Base-by-base conservation (phyloP, 1,139 yeast species). In the Kodamaea ohmeri region DNA sequence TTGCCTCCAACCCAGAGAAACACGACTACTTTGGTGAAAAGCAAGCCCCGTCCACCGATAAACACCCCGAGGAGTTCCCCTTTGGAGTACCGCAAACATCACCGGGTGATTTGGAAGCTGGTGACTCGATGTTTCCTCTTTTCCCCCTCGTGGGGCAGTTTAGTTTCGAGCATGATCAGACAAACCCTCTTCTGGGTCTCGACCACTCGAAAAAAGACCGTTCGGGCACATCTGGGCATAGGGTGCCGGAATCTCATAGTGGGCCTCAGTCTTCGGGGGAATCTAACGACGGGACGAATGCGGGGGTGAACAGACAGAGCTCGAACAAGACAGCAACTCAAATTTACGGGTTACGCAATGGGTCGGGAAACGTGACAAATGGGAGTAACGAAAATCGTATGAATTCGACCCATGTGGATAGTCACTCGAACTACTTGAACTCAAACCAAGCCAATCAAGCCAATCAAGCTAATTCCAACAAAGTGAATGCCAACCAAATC, bases 141-240 rank as follows among this genome's bases (percentile, higher is more conserved):
- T 74, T 72, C 40, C 79, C 80, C 0, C 57, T 76, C 39, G 72
- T 75, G 31, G 80, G 80, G 2, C 63, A 65, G 24, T 58, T 58
- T 35, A 67, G 71, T 36, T 68, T 70, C 44, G 73, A 68, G 28
- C 56, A 55, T 36, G 65, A 57, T 44, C 59, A 58, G 36, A 56
- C 65, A 33, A 60, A 63, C 40, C 74, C 74, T 4, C 53, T 68
- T 37, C 64, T 61, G 61, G 54, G 61, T 5, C 43, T 7, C n/a
- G 30, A 27, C 7, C 20, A 4, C 16, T 4, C 6, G 16, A 17
- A 12, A 17, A 12, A 12, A 20, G 22, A 13, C 25, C 12, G 25
- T 24, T 24, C 13, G 12, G 25, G 6, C 9, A 13, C 9, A 24
- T 11, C 6, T n/a, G 25, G 25, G 9, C 25, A 24, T 13, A 24